These are phyloP conservation scores for Globisporangium nodosum DNA, from an alignment of 352 stramenopile species.

Conservation along the genomic window DNA sequence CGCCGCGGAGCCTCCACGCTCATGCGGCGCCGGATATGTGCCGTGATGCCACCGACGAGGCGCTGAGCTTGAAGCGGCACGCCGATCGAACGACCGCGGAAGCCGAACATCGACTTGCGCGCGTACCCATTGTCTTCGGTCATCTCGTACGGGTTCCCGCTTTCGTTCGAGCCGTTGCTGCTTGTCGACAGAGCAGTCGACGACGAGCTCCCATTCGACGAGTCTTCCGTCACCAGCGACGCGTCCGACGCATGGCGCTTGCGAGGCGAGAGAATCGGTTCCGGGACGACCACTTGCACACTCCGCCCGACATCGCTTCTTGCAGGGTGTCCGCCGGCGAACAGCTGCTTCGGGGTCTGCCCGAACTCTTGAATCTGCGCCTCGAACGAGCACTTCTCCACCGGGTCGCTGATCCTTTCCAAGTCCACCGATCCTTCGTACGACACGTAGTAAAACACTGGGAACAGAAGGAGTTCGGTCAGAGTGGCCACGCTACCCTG, in stretches of 20 bases:
- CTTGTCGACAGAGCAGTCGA: constrained; percentile 1
- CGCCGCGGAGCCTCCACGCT: constrained; percentile 51
- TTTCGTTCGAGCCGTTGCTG: constrained; percentile 1
- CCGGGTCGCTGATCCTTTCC: constrained; percentile 81
- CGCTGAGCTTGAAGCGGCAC: constrained; percentile 73
- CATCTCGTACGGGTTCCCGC: constrained; percentile 17
- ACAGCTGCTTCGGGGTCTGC: constrained; percentile 81
- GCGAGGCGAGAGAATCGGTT: constrained; percentile 33
- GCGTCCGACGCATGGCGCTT: constrained; percentile 13
- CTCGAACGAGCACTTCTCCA: constrained; percentile 93
- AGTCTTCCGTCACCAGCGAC: neutral
- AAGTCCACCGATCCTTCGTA: constrained; percentile 86
- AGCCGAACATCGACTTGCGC: constrained; percentile 66
- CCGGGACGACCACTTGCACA: constrained; percentile 39
- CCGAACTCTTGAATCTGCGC: constrained; percentile 92
- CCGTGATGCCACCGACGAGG: constrained; percentile 68
- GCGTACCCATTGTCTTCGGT: constrained; percentile 28
- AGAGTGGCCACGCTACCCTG: neutral
- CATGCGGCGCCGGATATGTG: constrained; percentile 70
- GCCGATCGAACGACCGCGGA: constrained; percentile 50
- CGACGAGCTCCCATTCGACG: neutral
- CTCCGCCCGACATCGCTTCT: constrained; percentile 53
- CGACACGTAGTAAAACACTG: constrained; percentile 87
- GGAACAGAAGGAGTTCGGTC: neutral
- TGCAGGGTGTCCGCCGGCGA: constrained; percentile 55